Evolutionary conservation across 2,329 filamentous ascomycete genomes (phyloP), one percentile per base, ranked within the genome.

Genomic region (Penicillium polonicum): DNA sequence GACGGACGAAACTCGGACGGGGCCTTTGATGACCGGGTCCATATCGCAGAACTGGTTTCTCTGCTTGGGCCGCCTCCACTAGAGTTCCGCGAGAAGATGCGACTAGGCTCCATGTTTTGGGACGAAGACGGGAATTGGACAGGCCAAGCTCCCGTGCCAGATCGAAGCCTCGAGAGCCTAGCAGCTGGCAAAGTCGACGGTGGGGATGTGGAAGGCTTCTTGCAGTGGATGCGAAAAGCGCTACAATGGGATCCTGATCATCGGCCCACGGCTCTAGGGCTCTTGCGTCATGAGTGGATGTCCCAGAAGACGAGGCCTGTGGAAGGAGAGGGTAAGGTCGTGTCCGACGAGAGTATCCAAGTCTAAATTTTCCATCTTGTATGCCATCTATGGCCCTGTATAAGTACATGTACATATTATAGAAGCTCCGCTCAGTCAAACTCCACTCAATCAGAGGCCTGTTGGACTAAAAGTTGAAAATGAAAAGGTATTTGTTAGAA

Each of bases 251-350:
- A 60, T 44, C 64, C 64, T 17, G 43, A 55, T 39, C 62, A 72
- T 33, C 45, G 69, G 12, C 68, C 67, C 5, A 65, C 65, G 15
- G 75, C 73, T 27, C 63, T 68, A 51, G 68, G 77, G 25, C 59
- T 78, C 23, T 59, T 78, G 38, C 62, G 70, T 29, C 76, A 78
- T 61, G 65, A 69, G 19, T 78, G 75, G 74, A 72, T 77, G 65
- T 27, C 31, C 3, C 23, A 13, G 39, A 36, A 25, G 25, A 29
- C 39, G 13, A 19, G n/a, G 5, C 2, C 8, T 41, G 21, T 3
- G 13, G 13, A 38, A 9, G 23, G 5, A 15, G 27, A 43, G 6
- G 6, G 12, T n/a, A n/a, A 12, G 4, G 21, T n/a, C 36, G 31
- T 13, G 21, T 27, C 27, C 2, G 9, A 25, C 1, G 45, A 50